Conservation (phyloP, 495 filamentous ascomycete species). For the Aspergillus ellipticus region DNA sequence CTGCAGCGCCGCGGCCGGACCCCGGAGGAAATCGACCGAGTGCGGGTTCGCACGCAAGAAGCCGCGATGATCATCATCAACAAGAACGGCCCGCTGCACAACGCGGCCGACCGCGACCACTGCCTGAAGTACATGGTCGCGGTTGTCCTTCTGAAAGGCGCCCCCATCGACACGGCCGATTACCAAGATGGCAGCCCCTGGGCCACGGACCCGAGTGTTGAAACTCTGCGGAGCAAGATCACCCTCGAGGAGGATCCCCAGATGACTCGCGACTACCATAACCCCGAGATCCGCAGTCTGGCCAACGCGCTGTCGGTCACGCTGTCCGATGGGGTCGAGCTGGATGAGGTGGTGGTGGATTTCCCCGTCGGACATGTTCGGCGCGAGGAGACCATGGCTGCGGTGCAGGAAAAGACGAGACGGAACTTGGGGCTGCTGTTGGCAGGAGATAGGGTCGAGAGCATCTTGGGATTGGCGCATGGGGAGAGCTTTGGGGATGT, state of each 20-base stretch:
- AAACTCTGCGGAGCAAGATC: constrained; percentile 28
- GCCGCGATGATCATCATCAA: constrained; percentile 39
- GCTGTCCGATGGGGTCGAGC: constrained; percentile 31
- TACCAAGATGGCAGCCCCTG: constrained; percentile 29
- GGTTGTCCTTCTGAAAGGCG: constrained; percentile 35
- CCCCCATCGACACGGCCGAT: constrained; percentile 26
- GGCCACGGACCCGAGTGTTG: constrained; percentile 22
- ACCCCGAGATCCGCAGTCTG: constrained; percentile 24
- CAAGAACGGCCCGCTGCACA: constrained; percentile 33
- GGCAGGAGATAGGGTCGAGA: neutral
- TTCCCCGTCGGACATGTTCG: constrained; percentile 77
- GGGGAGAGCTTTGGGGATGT: neutral
- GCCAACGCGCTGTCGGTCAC: constrained; percentile 22
- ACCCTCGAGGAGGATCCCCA: constrained; percentile 22
- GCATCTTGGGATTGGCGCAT: too few relatives aligned
- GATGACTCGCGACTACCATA: constrained; percentile 36
- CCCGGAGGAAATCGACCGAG: constrained; percentile 19
- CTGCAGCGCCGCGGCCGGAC: constrained; percentile 1
- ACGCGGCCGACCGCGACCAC: constrained; percentile 46
- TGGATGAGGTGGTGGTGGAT: constrained; percentile 78
- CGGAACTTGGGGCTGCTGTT: neutral
- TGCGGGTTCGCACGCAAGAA: constrained; percentile 31
- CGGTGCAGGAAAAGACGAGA: neutral
- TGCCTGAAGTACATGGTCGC: constrained; percentile 43
- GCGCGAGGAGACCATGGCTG: constrained; percentile 23